A percentile compares a stretch with the other conserved stretches of the same genome.
Evolutionary conservation across 139 green algal genomes (phyloP).

Genomic region (Medakamo hakoo): DNA sequence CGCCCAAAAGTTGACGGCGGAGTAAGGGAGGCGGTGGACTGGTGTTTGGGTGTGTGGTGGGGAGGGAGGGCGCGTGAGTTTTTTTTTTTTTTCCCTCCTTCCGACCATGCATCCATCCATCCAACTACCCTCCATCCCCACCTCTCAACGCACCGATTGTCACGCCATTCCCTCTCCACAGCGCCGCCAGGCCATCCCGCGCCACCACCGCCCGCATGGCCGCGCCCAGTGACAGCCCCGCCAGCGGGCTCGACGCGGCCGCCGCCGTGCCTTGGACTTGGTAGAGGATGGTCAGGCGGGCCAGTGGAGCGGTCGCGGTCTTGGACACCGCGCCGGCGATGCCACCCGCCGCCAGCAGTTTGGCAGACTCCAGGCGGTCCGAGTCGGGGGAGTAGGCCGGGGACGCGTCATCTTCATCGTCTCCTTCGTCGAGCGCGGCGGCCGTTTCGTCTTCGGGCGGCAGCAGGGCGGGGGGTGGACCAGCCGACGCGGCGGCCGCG

Average conservation of each 20-base stretch:
- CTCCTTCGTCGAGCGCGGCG: no score
- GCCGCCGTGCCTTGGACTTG: slow-evolving; percentile 40
- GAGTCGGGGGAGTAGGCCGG: background rate
- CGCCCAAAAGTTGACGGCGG: slow-evolving; percentile 80
- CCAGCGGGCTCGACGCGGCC: background rate
- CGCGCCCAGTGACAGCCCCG: slow-evolving; percentile 5
- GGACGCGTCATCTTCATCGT: slow-evolving; percentile 1
- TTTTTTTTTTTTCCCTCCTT: slow-evolving; percentile 37
- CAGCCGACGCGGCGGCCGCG: no score
- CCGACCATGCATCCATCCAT: no score
- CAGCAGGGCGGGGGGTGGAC: background rate
- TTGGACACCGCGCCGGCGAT: slow-evolving; percentile 81
- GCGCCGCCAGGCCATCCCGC: slow-evolving; percentile 51
- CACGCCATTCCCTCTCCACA: slow-evolving; percentile 91
- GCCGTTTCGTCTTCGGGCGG: background rate
- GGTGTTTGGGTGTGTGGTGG: no score
- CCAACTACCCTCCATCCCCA: no score
- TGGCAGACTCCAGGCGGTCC: slow-evolving; percentile 19
- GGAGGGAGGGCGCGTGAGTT: no score
- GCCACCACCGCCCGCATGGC: slow-evolving; percentile 32
- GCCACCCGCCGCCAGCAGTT: slow-evolving; percentile 60
- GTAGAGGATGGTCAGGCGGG: slow-evolving; percentile 88
- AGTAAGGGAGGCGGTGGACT: slow-evolving; percentile 94
- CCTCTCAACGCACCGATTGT: no score
- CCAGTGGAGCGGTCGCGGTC: slow-evolving; percentile 70